These are phyloP conservation scores for Plenodomus biglobosus DNA, from an alignment of 2,329 filamentous ascomycete genomes.

Conservation along the genomic window DNA sequence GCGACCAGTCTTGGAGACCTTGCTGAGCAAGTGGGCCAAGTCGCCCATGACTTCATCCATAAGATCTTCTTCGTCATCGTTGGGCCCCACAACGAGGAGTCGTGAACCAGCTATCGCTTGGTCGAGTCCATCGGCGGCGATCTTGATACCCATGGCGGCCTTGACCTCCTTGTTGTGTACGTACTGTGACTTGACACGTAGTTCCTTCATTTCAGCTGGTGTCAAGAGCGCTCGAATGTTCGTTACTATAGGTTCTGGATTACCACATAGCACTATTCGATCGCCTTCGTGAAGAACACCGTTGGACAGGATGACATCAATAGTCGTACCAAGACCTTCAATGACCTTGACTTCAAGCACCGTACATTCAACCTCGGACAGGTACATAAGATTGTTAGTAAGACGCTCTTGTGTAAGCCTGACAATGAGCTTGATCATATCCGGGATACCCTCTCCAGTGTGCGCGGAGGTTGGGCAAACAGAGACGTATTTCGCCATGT, in stretches of 20 bases:
- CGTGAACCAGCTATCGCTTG: conserved; percentile 95
- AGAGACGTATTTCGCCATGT: conserved; percentile 92
- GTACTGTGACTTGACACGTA: conserved; percentile 93
- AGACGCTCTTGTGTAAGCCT: conserved; percentile 95
- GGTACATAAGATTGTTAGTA: conserved; percentile 96
- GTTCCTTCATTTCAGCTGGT: conserved; percentile 86
- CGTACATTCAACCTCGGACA: conserved; percentile 95
- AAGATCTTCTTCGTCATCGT: conserved; percentile 95
- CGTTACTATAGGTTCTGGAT: conserved; percentile 92
- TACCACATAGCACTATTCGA: conserved; percentile 90
- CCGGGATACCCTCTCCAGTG: conserved; percentile 98
- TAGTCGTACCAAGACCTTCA: conserved; percentile 97
- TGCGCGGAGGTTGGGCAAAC: conserved; percentile 95
- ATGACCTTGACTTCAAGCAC: conserved; percentile 99
- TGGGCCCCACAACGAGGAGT: conserved; percentile 87
- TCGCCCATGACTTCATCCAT: conserved; percentile 96
- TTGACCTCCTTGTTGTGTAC: conserved; percentile 99
- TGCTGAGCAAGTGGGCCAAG: conserved; percentile 84
- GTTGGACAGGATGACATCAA: conserved; percentile 95
- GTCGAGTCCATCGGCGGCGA: conserved; percentile 92
- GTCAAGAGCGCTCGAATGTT: conserved; percentile 94
- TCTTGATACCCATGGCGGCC: conserved; percentile 97
- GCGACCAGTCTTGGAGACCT: conserved; percentile 86
- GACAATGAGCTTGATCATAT: conserved; percentile 95
- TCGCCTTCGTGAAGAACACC: conserved; percentile 94